These are phyloP conservation scores for Sistotremastrum niveocremeum DNA, from an alignment of 768 basidiomycete species.

Conservation along the genomic window DNA sequence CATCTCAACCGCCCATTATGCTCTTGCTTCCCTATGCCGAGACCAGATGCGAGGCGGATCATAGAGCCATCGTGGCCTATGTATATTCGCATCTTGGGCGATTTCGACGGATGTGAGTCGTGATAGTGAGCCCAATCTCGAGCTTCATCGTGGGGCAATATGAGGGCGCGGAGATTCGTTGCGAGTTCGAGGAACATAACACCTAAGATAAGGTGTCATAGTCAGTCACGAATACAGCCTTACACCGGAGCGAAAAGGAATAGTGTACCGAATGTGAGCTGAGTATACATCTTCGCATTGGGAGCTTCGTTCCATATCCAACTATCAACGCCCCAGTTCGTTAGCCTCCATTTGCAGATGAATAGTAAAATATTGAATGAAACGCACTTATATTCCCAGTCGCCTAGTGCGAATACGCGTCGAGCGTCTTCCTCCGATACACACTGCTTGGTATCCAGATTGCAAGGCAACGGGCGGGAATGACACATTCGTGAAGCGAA, in stretches of 20 bases:
- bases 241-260: neutral
- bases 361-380: neutral
- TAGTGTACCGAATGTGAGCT: conserved; percentile 28
- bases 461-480: conserved; percentile 32
- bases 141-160: conserved; percentile 14
- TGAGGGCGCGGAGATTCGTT: conserved; percentile 25
- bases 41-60: conserved; percentile 26
- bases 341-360: neutral
- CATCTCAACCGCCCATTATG: conserved; percentile 15
- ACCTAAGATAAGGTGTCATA: conserved; percentile 14
- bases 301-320: conserved; percentile 38
- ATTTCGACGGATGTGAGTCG: neutral
- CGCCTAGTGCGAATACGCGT: conserved; percentile 22
- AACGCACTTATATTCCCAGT: conserved; percentile 27
- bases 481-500: conserved; percentile 35
- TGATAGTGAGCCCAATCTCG: no score
- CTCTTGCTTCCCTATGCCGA: conserved; percentile 23
- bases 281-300: conserved; percentile 28
- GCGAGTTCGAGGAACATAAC: conserved; percentile 33
- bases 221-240: neutral
- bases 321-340: conserved; percentile 12
- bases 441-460: conserved; percentile 22
- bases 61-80: conserved; percentile 38
- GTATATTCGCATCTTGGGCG: conserved; percentile 25
- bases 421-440: conserved; percentile 26